phyloP scores from a whole-genome alignment of 176 grass and related monocot genomes.

The Oryza glumipatula region DNA sequence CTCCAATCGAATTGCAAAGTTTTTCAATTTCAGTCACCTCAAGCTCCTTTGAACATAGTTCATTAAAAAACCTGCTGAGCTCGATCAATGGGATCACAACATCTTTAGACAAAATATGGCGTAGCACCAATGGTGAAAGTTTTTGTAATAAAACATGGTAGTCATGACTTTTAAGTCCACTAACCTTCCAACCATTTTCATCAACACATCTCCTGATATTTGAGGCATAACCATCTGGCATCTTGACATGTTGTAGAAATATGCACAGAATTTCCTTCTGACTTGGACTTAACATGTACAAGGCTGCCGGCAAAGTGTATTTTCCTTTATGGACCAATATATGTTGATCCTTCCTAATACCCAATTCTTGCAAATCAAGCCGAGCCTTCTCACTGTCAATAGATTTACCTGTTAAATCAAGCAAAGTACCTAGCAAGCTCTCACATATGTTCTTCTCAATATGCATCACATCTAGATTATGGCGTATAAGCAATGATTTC shows the following conservation, averaged over 20 bases:
- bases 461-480: background rate
- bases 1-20: too few relatives aligned
- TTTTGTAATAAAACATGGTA: slow-evolving; percentile 31
- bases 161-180: slow-evolving; percentile 30
- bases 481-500: background rate
- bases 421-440: slow-evolving; percentile 3
- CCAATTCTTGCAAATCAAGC: background rate
- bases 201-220: slow-evolving; percentile 10
- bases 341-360: background rate
- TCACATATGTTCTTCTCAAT: background rate
- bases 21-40: too few relatives aligned
- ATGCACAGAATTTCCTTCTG: slow-evolving; percentile 14
- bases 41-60: too few relatives aligned
- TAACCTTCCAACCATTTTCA: background rate
- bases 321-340: background rate
- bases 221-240: slow-evolving; percentile 27
- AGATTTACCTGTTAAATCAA: background rate
- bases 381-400: background rate
- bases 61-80: too few relatives aligned
- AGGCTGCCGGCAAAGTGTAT: background rate
- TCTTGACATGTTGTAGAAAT: slow-evolving; percentile 8
- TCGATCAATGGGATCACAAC: too few relatives aligned
- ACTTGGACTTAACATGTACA: too few relatives aligned
- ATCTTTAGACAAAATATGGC: too few relatives aligned
- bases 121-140: too few relatives aligned